phyloP scores from a whole-genome alignment of 371 early-diverging fungal genomes.

The Coemansia sp. region DNA sequence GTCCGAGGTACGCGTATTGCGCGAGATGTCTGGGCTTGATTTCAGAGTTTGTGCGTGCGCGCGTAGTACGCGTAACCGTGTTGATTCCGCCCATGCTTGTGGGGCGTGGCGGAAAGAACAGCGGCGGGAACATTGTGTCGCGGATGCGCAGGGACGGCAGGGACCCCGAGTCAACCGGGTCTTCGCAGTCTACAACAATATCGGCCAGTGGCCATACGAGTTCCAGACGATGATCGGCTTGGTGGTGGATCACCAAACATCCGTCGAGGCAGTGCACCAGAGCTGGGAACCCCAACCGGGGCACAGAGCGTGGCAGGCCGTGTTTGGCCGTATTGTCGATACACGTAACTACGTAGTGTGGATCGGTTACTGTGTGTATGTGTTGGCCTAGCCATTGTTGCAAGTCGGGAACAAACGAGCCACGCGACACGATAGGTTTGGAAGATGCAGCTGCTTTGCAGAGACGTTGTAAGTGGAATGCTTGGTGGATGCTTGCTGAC shows the following conservation, averaged over 20 bases:
- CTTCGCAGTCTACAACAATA: neutral
- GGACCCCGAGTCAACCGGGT: neutral
- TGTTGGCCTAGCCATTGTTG: slow-evolving; percentile 17
- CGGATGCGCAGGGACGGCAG: slow-evolving; percentile 5
- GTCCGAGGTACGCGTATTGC: slow-evolving; percentile 16
- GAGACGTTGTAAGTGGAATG: slow-evolving; percentile 19
- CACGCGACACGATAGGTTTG: neutral
- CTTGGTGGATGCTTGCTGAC: slow-evolving; percentile 26
- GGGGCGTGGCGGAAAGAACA: slow-evolving; percentile 29
- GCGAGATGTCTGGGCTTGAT: neutral
- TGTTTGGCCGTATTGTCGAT: slow-evolving; percentile 30
- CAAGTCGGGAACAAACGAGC: slow-evolving; percentile 9
- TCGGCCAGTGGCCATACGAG: slow-evolving; percentile 44
- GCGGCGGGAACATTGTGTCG: slow-evolving; percentile 24
- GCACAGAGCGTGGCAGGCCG: slow-evolving; percentile 18
- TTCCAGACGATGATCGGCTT: neutral
- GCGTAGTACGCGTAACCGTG: neutral
- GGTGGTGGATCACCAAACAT: slow-evolving; percentile 9
- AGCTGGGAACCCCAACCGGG: slow-evolving; percentile 23
- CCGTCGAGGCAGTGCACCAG: slow-evolving; percentile 16
- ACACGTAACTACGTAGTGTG: neutral
- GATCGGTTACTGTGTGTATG: neutral
- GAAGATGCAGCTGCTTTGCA: neutral
- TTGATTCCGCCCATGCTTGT: slow-evolving; percentile 28
- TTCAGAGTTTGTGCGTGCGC: neutral